These are phyloP conservation scores for Chloris gayana DNA, from an alignment of 176 grass and related monocot species.

Conservation along the genomic window DNA sequence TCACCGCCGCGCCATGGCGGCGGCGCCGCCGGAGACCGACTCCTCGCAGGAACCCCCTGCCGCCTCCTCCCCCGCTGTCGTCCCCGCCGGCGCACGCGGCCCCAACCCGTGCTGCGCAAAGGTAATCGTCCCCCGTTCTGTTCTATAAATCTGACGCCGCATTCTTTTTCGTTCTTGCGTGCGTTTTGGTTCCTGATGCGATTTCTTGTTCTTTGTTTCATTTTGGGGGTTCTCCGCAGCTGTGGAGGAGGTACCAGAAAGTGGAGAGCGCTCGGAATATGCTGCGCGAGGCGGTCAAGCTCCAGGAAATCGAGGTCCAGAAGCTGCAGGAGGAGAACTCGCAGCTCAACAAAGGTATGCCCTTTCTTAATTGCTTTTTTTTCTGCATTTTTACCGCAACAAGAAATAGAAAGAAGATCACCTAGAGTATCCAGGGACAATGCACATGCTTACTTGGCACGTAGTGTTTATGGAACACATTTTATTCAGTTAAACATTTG, in stretches of 20 bases:
- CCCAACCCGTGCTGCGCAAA: conserved; percentile 75
- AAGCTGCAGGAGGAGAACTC: conserved; percentile 53
- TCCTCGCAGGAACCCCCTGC: conserved; percentile 9
- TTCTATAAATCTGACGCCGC: neutral
- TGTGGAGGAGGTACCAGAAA: conserved; percentile 71
- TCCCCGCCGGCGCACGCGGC: neutral
- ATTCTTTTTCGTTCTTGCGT: neutral
- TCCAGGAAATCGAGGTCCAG: conserved; percentile 49
- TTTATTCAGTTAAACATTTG: conserved; percentile 7
- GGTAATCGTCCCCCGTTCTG: conserved; percentile 28
- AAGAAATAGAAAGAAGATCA: neutral
- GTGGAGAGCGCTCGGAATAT: conserved; percentile 47
- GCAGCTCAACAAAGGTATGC: conserved; percentile 54
- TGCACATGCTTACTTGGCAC: neutral
- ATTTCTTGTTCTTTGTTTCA: neutral
- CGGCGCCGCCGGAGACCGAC: conserved; percentile 14
- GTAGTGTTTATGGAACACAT: neutral
- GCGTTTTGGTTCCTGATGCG: neutral
- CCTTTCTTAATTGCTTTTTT: conserved; percentile 17
- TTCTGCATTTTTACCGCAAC: conserved; percentile 17
- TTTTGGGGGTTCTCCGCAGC: conserved; percentile 32
- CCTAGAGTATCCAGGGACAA: neutral
- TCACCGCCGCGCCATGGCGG: conserved; percentile 31
- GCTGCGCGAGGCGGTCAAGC: conserved; percentile 62
- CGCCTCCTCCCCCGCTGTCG: neutral